Evolutionary conservation across 1,284 basidiomycete genomes (phyloP), one percentile per base, ranked within the genome.

Genomic region (Ceratobasidium papillatum): DNA sequence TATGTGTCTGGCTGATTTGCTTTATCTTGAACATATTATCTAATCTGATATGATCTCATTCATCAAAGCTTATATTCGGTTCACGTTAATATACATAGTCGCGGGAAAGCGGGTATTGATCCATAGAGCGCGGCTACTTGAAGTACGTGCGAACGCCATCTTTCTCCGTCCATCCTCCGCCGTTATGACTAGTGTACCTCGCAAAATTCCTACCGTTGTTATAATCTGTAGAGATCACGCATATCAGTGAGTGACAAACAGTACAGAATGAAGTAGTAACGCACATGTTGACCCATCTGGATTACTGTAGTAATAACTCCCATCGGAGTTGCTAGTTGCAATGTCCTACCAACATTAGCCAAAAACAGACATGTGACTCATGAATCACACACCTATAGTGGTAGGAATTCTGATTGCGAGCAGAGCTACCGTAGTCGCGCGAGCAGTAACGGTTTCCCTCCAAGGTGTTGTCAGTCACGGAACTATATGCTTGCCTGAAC

Each of bases 381-480:
- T 47, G 19, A 17, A 9, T 12, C 45, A 25, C 43, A 38, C 27
- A 74, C 73, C 73, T 64, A 32, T 75, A 75, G 38, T 66, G 64
- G 22, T 75, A 75, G 30, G 51, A 47, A 38, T 75, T 68, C 32
- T 27, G 43, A 36, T 75, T 75, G 19, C 36, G 5, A 9, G 64
- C 74, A 11, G 63, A 66, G 7, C 47, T 22, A 36, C 74, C 74
- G 32, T 68, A 75, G 52, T 75, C 64, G 34, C 64, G 51, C n/a
- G 64, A 58, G 63, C 64, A 59, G 47, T 75, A 75, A 27, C 59
- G 74, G 27, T 75, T 75, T 11, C 74, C 74, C 73, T 74, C 1
- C 25, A 61, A 25, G 41, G n/a, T 51, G 49, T 51, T 51, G 25
- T 4, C 9, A 8, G 17, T 25, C 25, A 51, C 49, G 7, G 49